A percentile compares a stretch with the other conserved stretches of the same genome.
Evolutionary conservation across 805 yeast species (phyloP).

Genomic region (Henningerozyma blattae): DNA sequence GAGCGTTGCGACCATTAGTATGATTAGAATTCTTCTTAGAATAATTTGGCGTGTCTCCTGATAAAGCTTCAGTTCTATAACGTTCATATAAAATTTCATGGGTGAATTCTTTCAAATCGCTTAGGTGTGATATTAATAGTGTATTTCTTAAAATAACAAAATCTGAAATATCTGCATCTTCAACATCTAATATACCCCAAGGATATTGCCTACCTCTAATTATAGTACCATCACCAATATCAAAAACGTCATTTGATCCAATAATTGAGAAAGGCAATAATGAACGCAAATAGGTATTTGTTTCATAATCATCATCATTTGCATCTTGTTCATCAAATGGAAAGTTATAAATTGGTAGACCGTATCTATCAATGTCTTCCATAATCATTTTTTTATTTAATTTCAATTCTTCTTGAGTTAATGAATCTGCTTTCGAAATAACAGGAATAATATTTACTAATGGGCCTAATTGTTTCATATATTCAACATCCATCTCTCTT

Average conservation of each 20-base stretch:
- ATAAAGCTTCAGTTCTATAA: constrained; percentile 78
- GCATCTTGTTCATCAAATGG: constrained; percentile 44
- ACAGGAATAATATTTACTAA: constrained; percentile 81
- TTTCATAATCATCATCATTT: constrained; percentile 54
- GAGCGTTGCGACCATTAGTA: neutral
- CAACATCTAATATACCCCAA: constrained; percentile 49
- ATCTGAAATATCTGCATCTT: constrained; percentile 67
- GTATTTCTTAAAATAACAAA: constrained; percentile 71
- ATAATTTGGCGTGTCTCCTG: constrained; percentile 34
- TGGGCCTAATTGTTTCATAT: constrained; percentile 67
- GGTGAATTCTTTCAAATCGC: constrained; percentile 80
- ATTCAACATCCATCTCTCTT: constrained; percentile 63
- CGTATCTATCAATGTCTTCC: constrained; percentile 63
- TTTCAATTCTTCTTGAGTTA: constrained; percentile 66
- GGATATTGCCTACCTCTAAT: constrained; percentile 45
- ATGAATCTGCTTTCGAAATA: constrained; percentile 75
- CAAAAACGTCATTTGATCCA: constrained; percentile 54
- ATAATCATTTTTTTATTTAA: constrained; percentile 61
- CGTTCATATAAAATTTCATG: constrained; percentile 80
- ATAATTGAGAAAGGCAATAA: constrained; percentile 57
- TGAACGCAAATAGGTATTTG: constrained; percentile 52
- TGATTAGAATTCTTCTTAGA: constrained; percentile 1
- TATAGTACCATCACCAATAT: constrained; percentile 28
- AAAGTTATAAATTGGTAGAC: constrained; percentile 64
- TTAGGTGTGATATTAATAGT: constrained; percentile 69